A percentile compares a stretch with the other conserved stretches of the same genome.
These are phyloP conservation scores for Exophiala sp. DNA, from an alignment of 2,329 filamentous ascomycete species.

Conservation along the genomic window DNA sequence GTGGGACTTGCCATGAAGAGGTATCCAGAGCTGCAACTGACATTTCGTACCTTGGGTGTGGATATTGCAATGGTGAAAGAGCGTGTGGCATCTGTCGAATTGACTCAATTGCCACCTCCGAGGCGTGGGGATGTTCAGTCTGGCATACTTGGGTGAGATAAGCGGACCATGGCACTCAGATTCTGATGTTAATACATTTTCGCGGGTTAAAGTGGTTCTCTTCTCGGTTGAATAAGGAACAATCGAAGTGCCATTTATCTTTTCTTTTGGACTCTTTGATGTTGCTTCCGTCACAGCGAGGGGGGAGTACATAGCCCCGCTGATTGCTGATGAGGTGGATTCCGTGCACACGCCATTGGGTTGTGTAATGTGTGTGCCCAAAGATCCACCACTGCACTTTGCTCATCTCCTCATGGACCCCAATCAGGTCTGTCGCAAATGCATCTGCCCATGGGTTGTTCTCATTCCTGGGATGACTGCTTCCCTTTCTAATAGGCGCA, in stretches of 20 bases:
- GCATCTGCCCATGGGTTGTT: constrained; percentile 45
- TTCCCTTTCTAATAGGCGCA: constrained; percentile 47
- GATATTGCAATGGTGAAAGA: not conserved
- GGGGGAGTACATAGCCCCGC: constrained; percentile 39
- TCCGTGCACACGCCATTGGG: constrained; percentile 35
- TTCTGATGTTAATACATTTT: too few species aligned
- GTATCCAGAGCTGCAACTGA: not conserved
- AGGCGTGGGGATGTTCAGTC: not conserved
- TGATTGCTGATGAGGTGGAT: constrained; percentile 42
- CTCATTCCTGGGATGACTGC: constrained; percentile 47
- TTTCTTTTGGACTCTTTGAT: too few species aligned
- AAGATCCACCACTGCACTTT: constrained; percentile 41
- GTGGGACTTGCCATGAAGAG: constrained; percentile 1
- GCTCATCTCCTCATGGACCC: constrained; percentile 12
- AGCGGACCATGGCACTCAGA: too few species aligned
- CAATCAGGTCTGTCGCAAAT: constrained; percentile 50
- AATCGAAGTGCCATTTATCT: too few species aligned
- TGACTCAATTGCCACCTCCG: not conserved
- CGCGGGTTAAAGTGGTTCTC: too few species aligned
- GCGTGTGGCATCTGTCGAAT: not conserved
- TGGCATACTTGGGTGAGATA: not conserved
- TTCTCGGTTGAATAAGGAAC: too few species aligned
- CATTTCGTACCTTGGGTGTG: not conserved
- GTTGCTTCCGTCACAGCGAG: too few species aligned
- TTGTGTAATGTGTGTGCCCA: constrained; percentile 44